Evolutionary conservation across 176 grass and related monocot species (phyloP).

Genomic region (Cocos nucifera): DNA sequence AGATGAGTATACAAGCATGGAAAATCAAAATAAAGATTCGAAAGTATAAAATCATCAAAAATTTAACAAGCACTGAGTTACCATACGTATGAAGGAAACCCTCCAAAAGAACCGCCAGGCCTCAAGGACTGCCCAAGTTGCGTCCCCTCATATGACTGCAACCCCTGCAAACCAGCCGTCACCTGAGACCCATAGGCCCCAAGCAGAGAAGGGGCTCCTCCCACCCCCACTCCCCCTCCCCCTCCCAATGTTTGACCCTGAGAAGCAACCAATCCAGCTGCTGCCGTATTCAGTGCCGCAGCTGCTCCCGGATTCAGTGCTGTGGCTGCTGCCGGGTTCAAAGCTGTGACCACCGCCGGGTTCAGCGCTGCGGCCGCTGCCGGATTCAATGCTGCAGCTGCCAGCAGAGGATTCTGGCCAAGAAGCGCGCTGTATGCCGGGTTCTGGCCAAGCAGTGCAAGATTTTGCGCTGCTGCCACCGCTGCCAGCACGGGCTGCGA

Average conservation of each 20-base stretch:
- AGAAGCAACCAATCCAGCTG: conserved; percentile 3
- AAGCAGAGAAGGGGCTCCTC: neutral
- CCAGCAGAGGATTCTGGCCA: conserved; percentile 46
- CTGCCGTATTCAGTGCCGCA: neutral
- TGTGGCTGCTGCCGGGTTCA: neutral
- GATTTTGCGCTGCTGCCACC: conserved; percentile 25
- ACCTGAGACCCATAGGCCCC: conserved; percentile 7
- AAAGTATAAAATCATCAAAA: no score
- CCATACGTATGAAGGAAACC: conserved; percentile 10
- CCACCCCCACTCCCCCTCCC: neutral
- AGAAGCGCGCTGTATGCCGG: conserved; percentile 34
- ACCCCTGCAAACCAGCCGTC: neutral
- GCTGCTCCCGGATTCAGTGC: neutral
- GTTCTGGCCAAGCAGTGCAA: conserved; percentile 30
- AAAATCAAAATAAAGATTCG: no score
- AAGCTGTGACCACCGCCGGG: neutral
- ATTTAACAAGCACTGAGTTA: neutral
- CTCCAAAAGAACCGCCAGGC: neutral
- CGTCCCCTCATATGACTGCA: conserved; percentile 2
- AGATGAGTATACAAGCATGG: no score
- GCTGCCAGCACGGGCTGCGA: conserved; percentile 10
- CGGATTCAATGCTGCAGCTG: conserved; percentile 16
- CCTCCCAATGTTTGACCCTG: conserved; percentile 1
- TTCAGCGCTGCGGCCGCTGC: conserved; percentile 9
- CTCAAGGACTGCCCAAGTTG: neutral